Evolutionary conservation across 73 alveolate genomes (phyloP).

Genomic region (Symbiodinium pilosum): DNA sequence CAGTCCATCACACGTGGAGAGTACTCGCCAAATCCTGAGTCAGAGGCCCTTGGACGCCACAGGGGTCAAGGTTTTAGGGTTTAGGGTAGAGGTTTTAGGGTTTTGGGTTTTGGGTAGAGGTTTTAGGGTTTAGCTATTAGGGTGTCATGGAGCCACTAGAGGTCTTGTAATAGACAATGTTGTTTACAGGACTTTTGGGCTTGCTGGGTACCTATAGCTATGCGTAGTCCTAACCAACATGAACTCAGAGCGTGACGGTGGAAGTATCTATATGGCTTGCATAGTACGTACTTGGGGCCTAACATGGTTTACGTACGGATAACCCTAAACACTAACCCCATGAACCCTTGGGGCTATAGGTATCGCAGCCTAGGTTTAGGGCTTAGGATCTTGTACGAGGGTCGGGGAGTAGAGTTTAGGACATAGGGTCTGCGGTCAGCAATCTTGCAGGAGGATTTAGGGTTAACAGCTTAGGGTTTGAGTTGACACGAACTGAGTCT

Average conservation of each 20-base stretch:
- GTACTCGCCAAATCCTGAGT: constrained; percentile 42
- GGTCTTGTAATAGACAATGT: no score
- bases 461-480: neutral
- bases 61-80: neutral
- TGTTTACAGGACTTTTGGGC: no score
- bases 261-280: no score
- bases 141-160: neutral
- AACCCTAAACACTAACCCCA: no score
- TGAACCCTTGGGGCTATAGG: neutral
- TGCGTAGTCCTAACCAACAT: no score
- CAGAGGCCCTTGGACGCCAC: neutral
- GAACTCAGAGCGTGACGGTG: no score
- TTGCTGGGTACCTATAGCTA: no score
- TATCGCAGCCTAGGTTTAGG: neutral
- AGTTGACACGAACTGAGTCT: no score
- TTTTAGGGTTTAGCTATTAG: neutral
- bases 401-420: neutral
- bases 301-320: no score
- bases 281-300: no score
- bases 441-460: neutral
- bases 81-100: neutral
- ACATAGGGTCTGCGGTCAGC: neutral
- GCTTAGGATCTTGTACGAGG: no score
- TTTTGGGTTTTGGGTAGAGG: neutral
- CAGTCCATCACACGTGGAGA: constrained; percentile 36